Base-by-base conservation (phyloP, 768 basidiomycete genomes). In the Trametes meyenii region DNA sequence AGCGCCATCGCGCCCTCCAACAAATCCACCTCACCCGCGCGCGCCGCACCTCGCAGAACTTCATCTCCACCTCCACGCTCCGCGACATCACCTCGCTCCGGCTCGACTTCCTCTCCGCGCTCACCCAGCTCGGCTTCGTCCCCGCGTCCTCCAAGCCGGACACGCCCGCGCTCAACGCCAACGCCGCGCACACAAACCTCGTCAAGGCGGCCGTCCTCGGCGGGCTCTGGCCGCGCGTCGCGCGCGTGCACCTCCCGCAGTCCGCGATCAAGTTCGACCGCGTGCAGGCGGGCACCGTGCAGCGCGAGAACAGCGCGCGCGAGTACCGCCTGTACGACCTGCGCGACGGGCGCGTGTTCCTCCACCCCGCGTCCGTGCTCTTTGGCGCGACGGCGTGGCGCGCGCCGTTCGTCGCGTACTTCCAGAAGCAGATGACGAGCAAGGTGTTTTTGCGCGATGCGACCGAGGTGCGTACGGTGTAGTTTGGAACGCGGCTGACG, bases 371-470 rank as follows among this genome's bases (percentile, higher is more conserved):
- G 11, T 95, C 92, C 45, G 81, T 92, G 5, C 75, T 95, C 19
- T 98, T 98, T 69, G 78, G 79, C 29, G 84, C 83, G 55, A 79
- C 84, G 23, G 79, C 79, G 39, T 94, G 94, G 86, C 88, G 85
- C 57, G 82, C 86, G 16, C 88, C 89, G 2, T 94, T 94, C 74
- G 69, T 96, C 48, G 83, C 87, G 10, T 97, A 92, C 73, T 96
- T 95, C 74, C 82, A 86, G 66, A 92, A 93, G 71, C 84, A 88
- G 56, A 78, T 84, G 78, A 93, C 94, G 12, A 88, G 79, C 17
- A 96, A 97, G 73, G 80, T 92, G 1, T 97, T 90, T 73, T 69
- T 98, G 64, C 81, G 92, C 45, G 94, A 95, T 72, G 92, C 86
- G 5, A 95, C 92, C 1, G 90, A 96, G 82, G 92, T 92, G 59